Evolutionary conservation across 2,329 filamentous ascomycete genomes (phyloP).

Genomic region (Leptodontidium sp.): DNA sequence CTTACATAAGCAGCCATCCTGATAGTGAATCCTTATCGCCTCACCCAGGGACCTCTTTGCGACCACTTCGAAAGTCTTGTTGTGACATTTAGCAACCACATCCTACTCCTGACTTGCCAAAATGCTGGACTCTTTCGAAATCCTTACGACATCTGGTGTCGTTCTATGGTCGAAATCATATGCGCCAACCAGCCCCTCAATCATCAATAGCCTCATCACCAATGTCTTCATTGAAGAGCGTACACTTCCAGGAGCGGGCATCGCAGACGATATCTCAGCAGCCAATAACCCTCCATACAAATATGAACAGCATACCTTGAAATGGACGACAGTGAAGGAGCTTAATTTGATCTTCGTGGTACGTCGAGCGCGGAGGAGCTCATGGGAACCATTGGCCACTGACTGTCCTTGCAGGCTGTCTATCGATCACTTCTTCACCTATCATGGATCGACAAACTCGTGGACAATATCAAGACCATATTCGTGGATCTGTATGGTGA

Average conservation of each 20-base stretch:
- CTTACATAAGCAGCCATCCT: conserved; percentile 17
- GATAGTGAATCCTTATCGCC: conserved; percentile 25
- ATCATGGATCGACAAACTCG: conserved; percentile 95
- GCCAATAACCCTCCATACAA: conserved; percentile 78
- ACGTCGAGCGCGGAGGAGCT: conserved; percentile 46
- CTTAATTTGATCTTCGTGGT: conserved; percentile 95
- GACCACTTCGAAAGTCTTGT: not conserved
- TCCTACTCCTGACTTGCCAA: conserved; percentile 25
- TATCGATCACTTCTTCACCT: conserved; percentile 95
- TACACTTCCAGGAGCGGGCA: conserved; percentile 63
- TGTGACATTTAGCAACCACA: conserved; percentile 16
- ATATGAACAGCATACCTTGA: conserved; percentile 92
- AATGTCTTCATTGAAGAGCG: conserved; percentile 99
- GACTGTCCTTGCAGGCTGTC: conserved; percentile 71
- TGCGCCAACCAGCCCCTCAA: conserved; percentile 77
- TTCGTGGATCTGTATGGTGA: conserved; percentile 92
- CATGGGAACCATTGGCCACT: not conserved
- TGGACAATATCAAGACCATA: conserved; percentile 92
- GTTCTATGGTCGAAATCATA: conserved; percentile 96
- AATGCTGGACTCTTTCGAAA: conserved; percentile 98
- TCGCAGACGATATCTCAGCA: conserved; percentile 67
- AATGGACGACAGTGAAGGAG: conserved; percentile 93
- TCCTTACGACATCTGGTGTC: conserved; percentile 93
- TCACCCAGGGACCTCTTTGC: not conserved
- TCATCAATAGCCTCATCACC: conserved; percentile 94